phyloP scores from a whole-genome alignment of 441 rosid genomes.

The Francoa sonchifolia region DNA sequence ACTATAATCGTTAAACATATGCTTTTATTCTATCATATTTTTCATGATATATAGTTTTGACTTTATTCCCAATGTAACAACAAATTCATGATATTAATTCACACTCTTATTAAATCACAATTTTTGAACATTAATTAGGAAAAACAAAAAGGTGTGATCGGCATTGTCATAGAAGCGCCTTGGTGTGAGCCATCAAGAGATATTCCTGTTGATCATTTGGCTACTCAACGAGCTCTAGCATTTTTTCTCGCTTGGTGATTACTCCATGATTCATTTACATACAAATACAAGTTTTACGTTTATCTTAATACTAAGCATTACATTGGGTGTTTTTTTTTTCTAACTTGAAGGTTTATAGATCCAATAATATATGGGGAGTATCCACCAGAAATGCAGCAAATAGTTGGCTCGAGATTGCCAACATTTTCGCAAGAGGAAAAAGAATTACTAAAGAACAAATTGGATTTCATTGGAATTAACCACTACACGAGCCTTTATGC shows the following conservation, averaged over 20 bases:
- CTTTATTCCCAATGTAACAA: too few relatives aligned
- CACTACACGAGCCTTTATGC: conserved; percentile 47
- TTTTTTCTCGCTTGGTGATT: conserved; percentile 45
- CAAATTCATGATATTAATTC: too few relatives aligned
- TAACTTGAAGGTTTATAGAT: conserved; percentile 44
- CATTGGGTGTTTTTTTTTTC: background rate
- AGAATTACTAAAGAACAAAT: conserved; percentile 22
- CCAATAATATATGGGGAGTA: conserved; percentile 42
- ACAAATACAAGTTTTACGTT: background rate
- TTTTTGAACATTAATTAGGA: too few relatives aligned
- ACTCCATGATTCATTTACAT: background rate
- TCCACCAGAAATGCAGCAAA: conserved; percentile 45
- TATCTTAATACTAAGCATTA: background rate
- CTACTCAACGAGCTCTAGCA: conserved; percentile 46
- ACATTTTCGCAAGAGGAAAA: conserved; percentile 30
- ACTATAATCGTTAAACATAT: too few relatives aligned
- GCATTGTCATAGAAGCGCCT: conserved; percentile 34
- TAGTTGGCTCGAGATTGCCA: conserved; percentile 41
- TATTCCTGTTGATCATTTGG: conserved; percentile 38
- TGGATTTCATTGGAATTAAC: conserved; percentile 63
- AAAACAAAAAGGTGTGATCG: conserved; percentile 47
- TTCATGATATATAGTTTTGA: too few relatives aligned
- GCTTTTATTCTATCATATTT: background rate
- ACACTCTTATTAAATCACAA: too few relatives aligned
- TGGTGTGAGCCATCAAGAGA: conserved; percentile 60